Base-by-base conservation (phyloP, 192 early-diverging fungal genomes). In the Linnemannia exigua region DNA sequence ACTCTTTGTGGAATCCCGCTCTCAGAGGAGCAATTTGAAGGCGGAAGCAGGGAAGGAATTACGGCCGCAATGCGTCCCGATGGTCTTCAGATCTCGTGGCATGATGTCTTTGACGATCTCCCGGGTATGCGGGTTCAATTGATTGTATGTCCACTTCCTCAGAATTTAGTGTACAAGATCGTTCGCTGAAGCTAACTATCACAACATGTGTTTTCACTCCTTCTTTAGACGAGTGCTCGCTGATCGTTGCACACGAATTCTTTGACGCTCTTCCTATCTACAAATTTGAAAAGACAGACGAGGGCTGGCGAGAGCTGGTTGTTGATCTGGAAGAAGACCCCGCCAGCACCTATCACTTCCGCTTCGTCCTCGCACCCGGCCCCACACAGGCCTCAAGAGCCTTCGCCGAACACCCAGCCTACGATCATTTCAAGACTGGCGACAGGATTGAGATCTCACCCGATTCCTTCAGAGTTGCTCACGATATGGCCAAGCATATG, bases 221-320 rank as follows among this genome's bases (percentile, higher is more conserved):
- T 41, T 15, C 41, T 3, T 8, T 77, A 82, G 93, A 88, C 47
- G 79, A 83, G 52, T 93, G 92, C 68, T 94, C 95, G 20, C 75
- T 97, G 63, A 87, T 97, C 31, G 89, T 98, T 77, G 97, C 97
- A 0, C 97, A 99, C 88, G 98, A 99, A 89, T 98, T 99, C 73
- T 99, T 99, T 89, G 98, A 99, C 77, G 98, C 98, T 0, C 89
- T 99, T 70, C 97, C 98, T 0, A 90, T 99, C 28, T 95, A 96
- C 90, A 94, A 93, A 76, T 96, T 97, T 81, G 88, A 96, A 89
- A 90, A 90, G 78, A 95, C 94, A 11, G 77, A 88, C 1, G 88
- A 93, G n/a, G 95, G 95, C 20, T 99, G 97, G 98, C 91, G 95
- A 48, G 98, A 99, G 82, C 89, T 99, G 19, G 80, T 98, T 28